Evolutionary conservation across 225 moss, liverwort and hornwort genomes (phyloP), one percentile per base, ranked within the genome.

Genomic region (Thuidium tamariscinum): DNA sequence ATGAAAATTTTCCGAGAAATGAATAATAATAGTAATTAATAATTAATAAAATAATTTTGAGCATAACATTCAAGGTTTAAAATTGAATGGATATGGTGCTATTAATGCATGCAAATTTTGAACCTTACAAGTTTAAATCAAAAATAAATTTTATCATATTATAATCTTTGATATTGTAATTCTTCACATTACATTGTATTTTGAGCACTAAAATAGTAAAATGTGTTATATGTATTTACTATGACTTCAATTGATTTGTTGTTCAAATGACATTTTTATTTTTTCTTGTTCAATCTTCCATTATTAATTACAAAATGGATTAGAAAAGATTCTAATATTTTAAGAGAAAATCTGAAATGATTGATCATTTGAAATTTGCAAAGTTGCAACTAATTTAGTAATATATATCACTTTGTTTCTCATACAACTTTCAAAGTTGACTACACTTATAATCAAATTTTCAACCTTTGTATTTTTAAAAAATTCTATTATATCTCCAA

Each of bases 71-170:
- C 49, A 21, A 74, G 8, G 34, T 32, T 0, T 74, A 0, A 21
- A 48, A 32, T 20, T 32, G 13, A 49, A 51, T 51, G 13, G 2
- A 3, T 34, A 21, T 5, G 0, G 5, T 21, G 34, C 32, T 32
- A 34, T 34, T 49, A 74, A n/a, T n/a, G n/a, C n/a, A n/a, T n/a
- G n/a, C n/a, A n/a, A n/a, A 51, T 10, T 32, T 74, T 34, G 0
- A 49, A 73, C 7, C 7, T 32, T 48, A 7, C 0, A 2, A 48
- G n/a, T n/a, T n/a, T n/a, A n/a, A n/a, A n/a, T n/a, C n/a, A n/a
- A n/a, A n/a, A n/a, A n/a, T n/a, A n/a, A n/a, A n/a, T n/a, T n/a
- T n/a, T n/a, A n/a, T n/a, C n/a, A n/a, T n/a, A n/a, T n/a, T n/a
- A n/a, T n/a, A n/a, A n/a, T n/a, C n/a, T n/a, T n/a, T n/a, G n/a